Evolutionary conservation across 2,329 filamentous ascomycete species (phyloP).

Genomic region (Chalaropsis thielavioides): DNA sequence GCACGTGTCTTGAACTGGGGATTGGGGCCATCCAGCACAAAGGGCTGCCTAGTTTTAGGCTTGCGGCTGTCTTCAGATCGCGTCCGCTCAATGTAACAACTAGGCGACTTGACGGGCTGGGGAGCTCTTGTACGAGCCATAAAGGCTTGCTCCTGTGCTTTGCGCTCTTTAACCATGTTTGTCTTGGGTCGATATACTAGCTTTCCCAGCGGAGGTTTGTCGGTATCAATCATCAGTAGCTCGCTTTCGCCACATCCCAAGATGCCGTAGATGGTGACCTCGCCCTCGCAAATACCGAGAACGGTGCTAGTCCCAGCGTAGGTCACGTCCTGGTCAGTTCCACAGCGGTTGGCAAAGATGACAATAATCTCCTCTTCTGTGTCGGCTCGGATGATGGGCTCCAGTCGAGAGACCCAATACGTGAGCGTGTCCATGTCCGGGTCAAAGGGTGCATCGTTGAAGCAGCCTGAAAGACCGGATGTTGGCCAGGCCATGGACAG

Average conservation of each 20-base stretch:
- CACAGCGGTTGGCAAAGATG: constrained; percentile 56
- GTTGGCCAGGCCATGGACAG: constrained; percentile 69
- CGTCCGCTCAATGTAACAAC: background rate
- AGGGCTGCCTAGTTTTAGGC: background rate
- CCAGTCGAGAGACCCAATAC: constrained; percentile 62
- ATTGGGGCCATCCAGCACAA: background rate
- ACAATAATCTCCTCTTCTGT: constrained; percentile 48
- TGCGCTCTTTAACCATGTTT: background rate
- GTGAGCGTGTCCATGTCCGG: constrained; percentile 59
- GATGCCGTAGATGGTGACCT: constrained; percentile 53
- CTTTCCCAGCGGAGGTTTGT: constrained; percentile 30
- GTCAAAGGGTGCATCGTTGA: constrained; percentile 35
- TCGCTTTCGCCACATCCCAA: constrained; percentile 54
- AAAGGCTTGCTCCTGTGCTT: constrained; percentile 4
- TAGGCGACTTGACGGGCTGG: background rate
- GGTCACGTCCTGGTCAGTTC: constrained; percentile 47
- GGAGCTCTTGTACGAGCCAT: background rate
- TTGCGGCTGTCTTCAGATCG: background rate
- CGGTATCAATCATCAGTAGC: constrained; percentile 53
- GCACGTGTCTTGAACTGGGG: background rate
- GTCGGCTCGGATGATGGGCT: constrained; percentile 44
- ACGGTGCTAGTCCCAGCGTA: constrained; percentile 65
- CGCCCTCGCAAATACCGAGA: constrained; percentile 48
- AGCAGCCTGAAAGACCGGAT: constrained; percentile 32
- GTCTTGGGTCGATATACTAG: constrained; percentile 27